Evolutionary conservation across 441 rosid species (phyloP), one percentile per base, ranked within the genome.

Genomic region (Populus hybrid): DNA sequence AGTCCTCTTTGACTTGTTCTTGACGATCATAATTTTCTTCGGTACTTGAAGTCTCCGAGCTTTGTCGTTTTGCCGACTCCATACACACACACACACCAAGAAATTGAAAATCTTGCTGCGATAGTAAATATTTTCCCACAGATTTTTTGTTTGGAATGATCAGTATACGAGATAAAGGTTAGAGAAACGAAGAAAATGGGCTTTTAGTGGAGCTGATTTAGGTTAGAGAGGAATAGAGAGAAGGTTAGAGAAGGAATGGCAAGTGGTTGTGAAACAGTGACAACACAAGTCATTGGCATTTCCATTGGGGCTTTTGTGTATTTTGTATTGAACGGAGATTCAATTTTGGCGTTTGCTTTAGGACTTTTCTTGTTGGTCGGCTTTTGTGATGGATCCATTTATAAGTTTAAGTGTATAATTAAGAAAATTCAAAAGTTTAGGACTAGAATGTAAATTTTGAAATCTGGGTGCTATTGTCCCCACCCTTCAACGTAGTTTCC

Each of bases 241-340:
- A 16, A 6, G 35, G 6, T 28, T 73, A 61, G 69, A 68, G 61
- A 45, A 56, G 56, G 40, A 50, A 63, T 26, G 33, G 36, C 24
- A 71, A 3, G 35, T 24, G 42, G 3, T 3, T 2, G 64, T 38
- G 59, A 64, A 66, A 42, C 21, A 42, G 69, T 79, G 87, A 84
- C 78, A 86, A 42, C 56, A 74, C 80, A 86, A 77, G 84, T 76
- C 85, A 74, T 79, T 56, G 89, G 83, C 83, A 72, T 78, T 77
- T 68, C 53, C 84, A 72, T 53, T 68, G 76, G 45, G 75, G 67
- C 67, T 50, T 73, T 0, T 72, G 63, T 28, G 86, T 72, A 76
- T 42, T 67, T 72, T 59, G 76, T 74, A 29, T 64, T 61, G 31
- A 24, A 11, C 23, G 72, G 31, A 70, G 31, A 85, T 70, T 38